These are phyloP conservation scores for Xylaria castorea DNA, from an alignment of 495 filamentous ascomycete genomes.

Conservation along the genomic window DNA sequence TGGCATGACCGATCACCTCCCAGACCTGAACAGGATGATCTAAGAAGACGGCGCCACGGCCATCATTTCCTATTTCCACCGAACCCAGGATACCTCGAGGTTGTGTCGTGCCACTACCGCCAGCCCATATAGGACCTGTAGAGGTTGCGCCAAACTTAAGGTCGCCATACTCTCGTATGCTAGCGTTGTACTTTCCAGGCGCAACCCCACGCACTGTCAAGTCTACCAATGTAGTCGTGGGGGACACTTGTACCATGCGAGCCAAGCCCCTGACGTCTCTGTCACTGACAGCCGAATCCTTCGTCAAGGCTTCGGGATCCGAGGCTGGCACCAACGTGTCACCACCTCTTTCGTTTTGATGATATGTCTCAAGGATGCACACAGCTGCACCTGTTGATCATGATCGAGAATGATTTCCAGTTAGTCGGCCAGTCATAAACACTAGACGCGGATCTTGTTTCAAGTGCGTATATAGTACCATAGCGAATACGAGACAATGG, in stretches of 20 bases:
- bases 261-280: constrained; percentile 72
- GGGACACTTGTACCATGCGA: constrained; percentile 80
- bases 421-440: constrained; percentile 29
- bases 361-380: constrained; percentile 94
- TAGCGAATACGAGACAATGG: neutral
- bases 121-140: constrained; percentile 81
- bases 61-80: constrained; percentile 70
- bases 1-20: constrained; percentile 92
- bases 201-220: constrained; percentile 85
- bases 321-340: constrained; percentile 40
- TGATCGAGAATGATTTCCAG: constrained; percentile 23
- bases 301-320: constrained; percentile 43
- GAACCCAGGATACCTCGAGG: constrained; percentile 75
- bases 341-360: constrained; percentile 39
- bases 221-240: constrained; percentile 81
- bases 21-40: constrained; percentile 85
- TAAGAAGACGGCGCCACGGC: constrained; percentile 77
- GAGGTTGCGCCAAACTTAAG: constrained; percentile 82
- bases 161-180: constrained; percentile 85
- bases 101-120: constrained; percentile 39
- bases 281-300: constrained; percentile 54
- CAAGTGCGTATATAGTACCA: constrained; percentile 10
- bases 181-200: constrained; percentile 81
- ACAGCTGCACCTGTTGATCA: constrained; percentile 78
- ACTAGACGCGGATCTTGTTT: constrained; percentile 12